Percentiles rank a stretch among this genome's conserved stretches.
These are phyloP conservation scores for Bruguiera hainesii DNA, from an alignment of 441 rosid genomes.

Conservation along the genomic window DNA sequence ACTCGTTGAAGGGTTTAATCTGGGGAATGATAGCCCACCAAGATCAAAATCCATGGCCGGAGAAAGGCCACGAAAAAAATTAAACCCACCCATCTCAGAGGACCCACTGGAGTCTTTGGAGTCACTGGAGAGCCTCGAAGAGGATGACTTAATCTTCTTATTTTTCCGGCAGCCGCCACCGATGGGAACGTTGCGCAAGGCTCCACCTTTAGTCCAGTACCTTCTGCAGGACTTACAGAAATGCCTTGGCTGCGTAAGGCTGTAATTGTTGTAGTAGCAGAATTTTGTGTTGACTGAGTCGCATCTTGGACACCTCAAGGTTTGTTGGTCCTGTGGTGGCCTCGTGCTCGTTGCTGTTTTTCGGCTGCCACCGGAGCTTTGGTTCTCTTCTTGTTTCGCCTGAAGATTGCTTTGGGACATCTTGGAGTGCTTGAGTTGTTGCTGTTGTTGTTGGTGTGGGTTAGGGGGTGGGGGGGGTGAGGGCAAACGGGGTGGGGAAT, in stretches of 20 bases:
- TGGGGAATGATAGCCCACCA: conserved; percentile 58
- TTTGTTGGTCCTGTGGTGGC: conserved; percentile 41
- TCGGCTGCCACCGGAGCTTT: conserved; percentile 29
- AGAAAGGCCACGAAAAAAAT: conserved; percentile 55
- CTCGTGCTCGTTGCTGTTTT: conserved; percentile 37
- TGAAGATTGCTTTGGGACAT: conserved; percentile 44
- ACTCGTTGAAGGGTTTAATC: conserved; percentile 37
- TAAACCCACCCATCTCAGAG: conserved; percentile 54
- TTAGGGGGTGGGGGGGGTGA: background rate
- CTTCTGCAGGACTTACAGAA: conserved; percentile 90
- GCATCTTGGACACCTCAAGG: conserved; percentile 79
- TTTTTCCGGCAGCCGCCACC: conserved; percentile 91
- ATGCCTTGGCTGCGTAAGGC: conserved; percentile 85
- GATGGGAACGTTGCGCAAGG: conserved; percentile 83
- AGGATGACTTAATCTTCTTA: conserved; percentile 60
- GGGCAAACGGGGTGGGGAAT: background rate
- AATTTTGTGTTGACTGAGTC: conserved; percentile 90
- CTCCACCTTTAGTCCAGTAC: conserved; percentile 96
- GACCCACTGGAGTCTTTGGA: conserved; percentile 42
- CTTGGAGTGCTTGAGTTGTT: conserved; percentile 23
- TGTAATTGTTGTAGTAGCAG: conserved; percentile 97
- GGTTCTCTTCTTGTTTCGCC: conserved; percentile 42
- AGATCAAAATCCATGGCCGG: conserved; percentile 71
- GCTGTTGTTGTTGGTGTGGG: background rate
- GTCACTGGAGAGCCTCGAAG: conserved; percentile 36